Percentiles rank a stretch among this genome's conserved stretches.
phyloP scores from a whole-genome alignment of 257 asterid genomes.

The Osmanthus fragrans region DNA sequence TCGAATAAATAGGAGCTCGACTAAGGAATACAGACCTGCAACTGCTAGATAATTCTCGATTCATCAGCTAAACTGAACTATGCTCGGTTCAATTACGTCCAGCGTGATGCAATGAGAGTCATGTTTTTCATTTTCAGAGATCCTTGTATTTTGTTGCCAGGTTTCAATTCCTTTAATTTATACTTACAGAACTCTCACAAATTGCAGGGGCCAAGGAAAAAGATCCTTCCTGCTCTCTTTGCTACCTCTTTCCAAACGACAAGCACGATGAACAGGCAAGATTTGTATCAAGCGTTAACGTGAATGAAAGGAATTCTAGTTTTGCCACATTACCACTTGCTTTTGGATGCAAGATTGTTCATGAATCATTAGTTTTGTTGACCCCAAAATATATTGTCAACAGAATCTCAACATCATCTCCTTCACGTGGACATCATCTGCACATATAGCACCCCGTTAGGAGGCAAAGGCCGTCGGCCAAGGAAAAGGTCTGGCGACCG shows the following conservation, averaged over 20 bases:
- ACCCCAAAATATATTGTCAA: too few relatives aligned
- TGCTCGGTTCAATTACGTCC: not conserved
- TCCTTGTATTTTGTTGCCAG: not conserved
- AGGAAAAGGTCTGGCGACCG: too few relatives aligned
- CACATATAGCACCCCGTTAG: too few relatives aligned
- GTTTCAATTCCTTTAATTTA: not conserved
- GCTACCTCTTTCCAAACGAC: constrained; percentile 57
- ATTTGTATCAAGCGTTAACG: constrained; percentile 13
- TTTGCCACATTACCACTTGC: not conserved
- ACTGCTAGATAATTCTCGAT: not conserved
- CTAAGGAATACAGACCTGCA: not conserved
- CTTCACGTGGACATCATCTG: too few relatives aligned
- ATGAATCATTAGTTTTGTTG: constrained; percentile 14
- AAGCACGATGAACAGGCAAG: constrained; percentile 36
- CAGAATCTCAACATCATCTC: too few relatives aligned
- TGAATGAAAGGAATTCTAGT: not conserved
- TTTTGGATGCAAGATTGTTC: constrained; percentile 15
- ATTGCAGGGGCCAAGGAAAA: constrained; percentile 92
- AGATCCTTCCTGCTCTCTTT: constrained; percentile 65
- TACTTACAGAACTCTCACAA: constrained; percentile 4
- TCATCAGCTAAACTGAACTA: not conserved
- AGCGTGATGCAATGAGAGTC: not conserved
- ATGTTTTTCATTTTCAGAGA: not conserved
- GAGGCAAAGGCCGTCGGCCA: too few relatives aligned
- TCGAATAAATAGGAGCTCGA: not conserved